Evolutionary conservation across 352 stramenopile species (phyloP).

Genomic region (Globisporangium splendens): DNA sequence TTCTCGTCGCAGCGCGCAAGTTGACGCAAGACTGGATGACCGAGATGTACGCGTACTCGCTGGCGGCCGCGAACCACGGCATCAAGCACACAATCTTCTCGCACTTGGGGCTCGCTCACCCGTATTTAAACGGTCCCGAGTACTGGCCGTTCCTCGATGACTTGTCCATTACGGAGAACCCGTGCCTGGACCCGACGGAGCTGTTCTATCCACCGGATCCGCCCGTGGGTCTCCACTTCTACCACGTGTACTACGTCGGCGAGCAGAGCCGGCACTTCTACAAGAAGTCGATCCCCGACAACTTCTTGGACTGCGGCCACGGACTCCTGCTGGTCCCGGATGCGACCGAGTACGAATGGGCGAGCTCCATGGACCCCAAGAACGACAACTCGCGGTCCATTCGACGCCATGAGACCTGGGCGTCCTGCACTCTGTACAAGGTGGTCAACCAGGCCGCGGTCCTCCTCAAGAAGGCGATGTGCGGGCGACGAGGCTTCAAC

Average conservation of each 20-base stretch:
- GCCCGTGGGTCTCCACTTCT: conserved; percentile 1
- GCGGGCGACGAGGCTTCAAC: not conserved
- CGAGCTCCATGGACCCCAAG: conserved; percentile 1
- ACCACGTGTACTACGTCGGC: conserved; percentile 7
- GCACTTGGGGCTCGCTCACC: conserved; percentile 20
- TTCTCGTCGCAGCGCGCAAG: conserved; percentile 17
- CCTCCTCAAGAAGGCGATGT: conserved; percentile 7
- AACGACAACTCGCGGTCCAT: conserved; percentile 1
- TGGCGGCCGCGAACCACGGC: conserved; percentile 22
- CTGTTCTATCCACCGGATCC: not conserved
- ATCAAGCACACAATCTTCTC: conserved; percentile 30
- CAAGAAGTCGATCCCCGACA: conserved; percentile 4
- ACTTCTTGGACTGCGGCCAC: not conserved
- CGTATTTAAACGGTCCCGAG: conserved; percentile 10
- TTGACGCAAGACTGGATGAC: conserved; percentile 22
- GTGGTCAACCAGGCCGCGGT: conserved; percentile 4
- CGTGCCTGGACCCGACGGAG: no score
- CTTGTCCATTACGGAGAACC: no score
- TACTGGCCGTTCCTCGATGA: conserved; percentile 19
- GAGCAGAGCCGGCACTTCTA: conserved; percentile 5
- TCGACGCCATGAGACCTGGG: conserved; percentile 5
- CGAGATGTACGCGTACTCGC: conserved; percentile 28
- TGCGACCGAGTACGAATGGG: conserved; percentile 2
- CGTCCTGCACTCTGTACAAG: conserved; percentile 8
- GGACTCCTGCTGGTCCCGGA: not conserved